Base-by-base conservation (phyloP, 1,139 yeast genomes). In the Insectozyma bohioensis region DNA sequence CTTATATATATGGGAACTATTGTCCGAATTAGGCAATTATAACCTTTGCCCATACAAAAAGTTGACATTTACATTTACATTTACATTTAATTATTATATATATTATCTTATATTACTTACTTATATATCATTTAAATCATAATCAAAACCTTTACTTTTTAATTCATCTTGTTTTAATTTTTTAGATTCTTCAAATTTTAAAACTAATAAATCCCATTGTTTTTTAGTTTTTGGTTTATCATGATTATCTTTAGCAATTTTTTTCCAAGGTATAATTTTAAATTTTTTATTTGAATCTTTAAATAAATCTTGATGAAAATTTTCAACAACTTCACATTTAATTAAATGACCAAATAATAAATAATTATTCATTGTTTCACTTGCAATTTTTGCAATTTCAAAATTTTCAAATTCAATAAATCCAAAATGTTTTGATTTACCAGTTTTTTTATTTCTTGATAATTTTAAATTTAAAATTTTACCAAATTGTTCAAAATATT, bases 311-410 rank as follows among this genome's bases (percentile, higher is more conserved):
- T 75, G 71, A 33, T 70, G 74, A 56, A 72, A 39, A 51, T 60
- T 43, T 60, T 71, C 61, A 72, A 71, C 43, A 68, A 66, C 53
- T 69, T 74, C 50, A 77, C 94, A 68, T 76, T 82, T 55, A 77
- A 72, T 53, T 45, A 90, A 75, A 58, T 90, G 97, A 9, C 95
- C 95, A 63, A 85, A 82, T 36, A 92, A 61, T 45, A 92, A 72
- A 54, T 92, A 92, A 61, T 92, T 92, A 63, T 92, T 82, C 98
- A 92, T 92, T 33, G 97, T 80, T 48, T 92, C 97, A 42, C 85
- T 85, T 2, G 96, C 98, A 40, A 88, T 72, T 46, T 78, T 74
- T 32, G 97, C 97, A 39, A 85, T 95, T 31, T 80, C 85, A 24
- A 61, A 56, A 39, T 78, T 72, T 31, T 73, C 77, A 52, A 92